Conservation (phyloP, 2,329 filamentous ascomycete genomes). For the Xylariaceae sp. region DNA sequence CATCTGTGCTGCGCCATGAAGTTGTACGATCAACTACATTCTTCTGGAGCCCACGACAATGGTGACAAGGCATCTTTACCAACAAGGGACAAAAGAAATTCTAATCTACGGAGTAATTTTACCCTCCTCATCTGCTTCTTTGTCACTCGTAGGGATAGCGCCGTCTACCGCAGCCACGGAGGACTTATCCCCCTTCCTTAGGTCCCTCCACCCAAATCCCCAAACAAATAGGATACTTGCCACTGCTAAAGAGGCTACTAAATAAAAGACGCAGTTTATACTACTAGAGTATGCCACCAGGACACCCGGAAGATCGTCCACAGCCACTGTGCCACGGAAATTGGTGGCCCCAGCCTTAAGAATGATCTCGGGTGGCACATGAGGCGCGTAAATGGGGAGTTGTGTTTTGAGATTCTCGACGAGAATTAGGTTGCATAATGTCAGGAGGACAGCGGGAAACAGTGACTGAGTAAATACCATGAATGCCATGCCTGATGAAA, state of each 20-base stretch:
- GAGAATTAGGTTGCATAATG: conserved; percentile 31
- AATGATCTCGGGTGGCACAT: conserved; percentile 36
- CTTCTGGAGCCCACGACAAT: no score
- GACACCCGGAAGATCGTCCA: conserved; percentile 39
- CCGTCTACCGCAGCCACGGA: no score
- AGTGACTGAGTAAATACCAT: conserved; percentile 20
- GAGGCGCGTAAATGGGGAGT: conserved; percentile 36
- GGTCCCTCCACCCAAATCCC: conserved; percentile 51
- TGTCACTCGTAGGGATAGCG: no score
- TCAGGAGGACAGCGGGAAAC: conserved; percentile 9
- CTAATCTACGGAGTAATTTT: no score
- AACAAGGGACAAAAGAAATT: no score
- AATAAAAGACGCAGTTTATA: conserved; percentile 43
- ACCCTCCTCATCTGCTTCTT: no score
- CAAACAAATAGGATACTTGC: conserved; percentile 40
- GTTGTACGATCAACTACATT: no score
- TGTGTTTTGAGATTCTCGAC: conserved; percentile 37
- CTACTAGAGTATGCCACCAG: conserved; percentile 45
- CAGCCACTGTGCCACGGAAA: conserved; percentile 39
- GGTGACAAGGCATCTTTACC: no score
- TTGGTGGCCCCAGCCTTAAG: conserved; percentile 48
- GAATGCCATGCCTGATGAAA: conserved; percentile 14
- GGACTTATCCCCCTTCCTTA: conserved; percentile 40
- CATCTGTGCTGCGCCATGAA: no score
- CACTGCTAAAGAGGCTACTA: conserved; percentile 39